Percentiles rank a stretch among this genome's conserved stretches.
phyloP scores from a whole-genome alignment of 306 rosid genomes.

The Acacia acuminata region DNA sequence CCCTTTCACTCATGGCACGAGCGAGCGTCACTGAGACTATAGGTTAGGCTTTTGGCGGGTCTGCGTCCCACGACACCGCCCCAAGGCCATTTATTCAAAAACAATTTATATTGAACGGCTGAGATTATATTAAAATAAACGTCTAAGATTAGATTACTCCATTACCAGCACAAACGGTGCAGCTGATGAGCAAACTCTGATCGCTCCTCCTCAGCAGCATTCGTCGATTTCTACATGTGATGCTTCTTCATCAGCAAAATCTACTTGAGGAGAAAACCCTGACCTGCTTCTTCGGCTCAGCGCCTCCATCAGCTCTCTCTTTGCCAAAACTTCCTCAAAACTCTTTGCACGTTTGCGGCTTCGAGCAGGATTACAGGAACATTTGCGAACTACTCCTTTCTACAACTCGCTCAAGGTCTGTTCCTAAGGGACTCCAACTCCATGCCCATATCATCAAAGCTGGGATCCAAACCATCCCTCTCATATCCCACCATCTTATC shows the following conservation, averaged over 20 bases:
- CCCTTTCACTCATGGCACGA: conserved; percentile 40
- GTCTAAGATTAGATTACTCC: no score
- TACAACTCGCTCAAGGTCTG: conserved; percentile 57
- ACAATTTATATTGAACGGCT: no score
- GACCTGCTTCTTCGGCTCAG: not conserved
- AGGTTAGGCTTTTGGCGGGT: conserved; percentile 28
- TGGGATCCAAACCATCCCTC: conserved; percentile 61
- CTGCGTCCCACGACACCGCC: not conserved
- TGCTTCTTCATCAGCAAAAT: not conserved
- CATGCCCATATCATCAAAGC: conserved; percentile 72
- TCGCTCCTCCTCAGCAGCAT: not conserved
- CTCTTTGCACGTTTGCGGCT: conserved; percentile 29
- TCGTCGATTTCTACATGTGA: not conserved
- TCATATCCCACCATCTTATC: conserved; percentile 70
- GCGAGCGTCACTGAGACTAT: conserved; percentile 68
- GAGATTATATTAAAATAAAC: no score
- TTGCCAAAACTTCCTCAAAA: conserved; percentile 21
- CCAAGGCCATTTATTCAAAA: no score
- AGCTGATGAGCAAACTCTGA: no score
- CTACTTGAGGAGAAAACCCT: not conserved
- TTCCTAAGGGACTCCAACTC: conserved; percentile 71
- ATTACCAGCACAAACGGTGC: no score
- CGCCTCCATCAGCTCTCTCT: not conserved
- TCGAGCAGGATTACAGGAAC: conserved; percentile 44
- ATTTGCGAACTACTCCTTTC: conserved; percentile 60